Percentiles rank a stretch among this genome's conserved stretches.
phyloP scores from a whole-genome alignment of 768 basidiomycete genomes.

The Rickenella mellea region DNA sequence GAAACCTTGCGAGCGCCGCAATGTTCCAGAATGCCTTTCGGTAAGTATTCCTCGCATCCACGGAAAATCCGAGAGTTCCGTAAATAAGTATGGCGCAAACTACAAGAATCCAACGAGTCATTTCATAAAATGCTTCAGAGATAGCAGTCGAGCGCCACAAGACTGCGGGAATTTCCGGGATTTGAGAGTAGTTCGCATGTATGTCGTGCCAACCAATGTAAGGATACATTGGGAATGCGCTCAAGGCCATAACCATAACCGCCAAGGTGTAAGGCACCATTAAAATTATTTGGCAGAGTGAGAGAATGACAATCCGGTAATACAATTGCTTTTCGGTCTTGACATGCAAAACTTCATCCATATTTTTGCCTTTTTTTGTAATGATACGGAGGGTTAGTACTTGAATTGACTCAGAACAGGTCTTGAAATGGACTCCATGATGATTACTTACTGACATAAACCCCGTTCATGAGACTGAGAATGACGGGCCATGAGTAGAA shows the following conservation, averaged over 20 bases:
- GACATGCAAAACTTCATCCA: slow-evolving; percentile 28
- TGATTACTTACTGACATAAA: slow-evolving; percentile 16
- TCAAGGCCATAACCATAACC: slow-evolving; percentile 26
- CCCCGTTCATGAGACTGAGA: slow-evolving; percentile 16
- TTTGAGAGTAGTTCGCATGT: slow-evolving; percentile 38
- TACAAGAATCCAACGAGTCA: slow-evolving; percentile 1
- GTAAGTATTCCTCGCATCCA: slow-evolving; percentile 19
- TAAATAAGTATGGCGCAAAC: slow-evolving; percentile 17
- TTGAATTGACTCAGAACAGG: too few relatives aligned
- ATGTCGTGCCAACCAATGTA: slow-evolving; percentile 43
- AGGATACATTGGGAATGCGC: slow-evolving; percentile 20
- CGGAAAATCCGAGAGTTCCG: slow-evolving; percentile 21
- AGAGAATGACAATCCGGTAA: slow-evolving; percentile 47
- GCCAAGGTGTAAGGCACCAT: slow-evolving; percentile 34
- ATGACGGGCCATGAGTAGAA: slow-evolving; percentile 14
- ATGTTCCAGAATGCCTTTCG: background rate
- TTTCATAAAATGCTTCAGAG: slow-evolving; percentile 1
- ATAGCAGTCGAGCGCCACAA: slow-evolving; percentile 10
- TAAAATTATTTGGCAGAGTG: slow-evolving; percentile 34
- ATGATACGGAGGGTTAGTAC: slow-evolving; percentile 32
- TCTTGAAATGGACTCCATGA: too few relatives aligned
- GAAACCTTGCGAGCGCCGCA: too few relatives aligned
- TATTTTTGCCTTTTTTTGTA: slow-evolving; percentile 29
- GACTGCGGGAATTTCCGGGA: slow-evolving; percentile 27
- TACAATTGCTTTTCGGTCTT: slow-evolving; percentile 40